Conservation (phyloP, 495 filamentous ascomycete species). For the Aspergillus sclerotioniger region DNA sequence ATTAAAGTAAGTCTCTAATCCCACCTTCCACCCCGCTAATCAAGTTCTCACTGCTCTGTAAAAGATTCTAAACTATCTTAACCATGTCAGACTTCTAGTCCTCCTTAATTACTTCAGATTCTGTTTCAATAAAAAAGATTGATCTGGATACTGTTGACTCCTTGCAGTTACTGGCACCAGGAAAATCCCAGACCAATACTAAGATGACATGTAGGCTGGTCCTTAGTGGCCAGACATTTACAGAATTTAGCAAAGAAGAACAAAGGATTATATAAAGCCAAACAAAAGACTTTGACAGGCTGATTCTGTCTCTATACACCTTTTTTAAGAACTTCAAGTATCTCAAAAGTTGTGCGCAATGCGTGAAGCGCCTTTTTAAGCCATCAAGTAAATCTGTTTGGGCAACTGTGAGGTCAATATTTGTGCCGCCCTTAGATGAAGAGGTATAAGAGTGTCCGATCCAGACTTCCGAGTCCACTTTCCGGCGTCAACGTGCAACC, state of each 20-base stretch:
- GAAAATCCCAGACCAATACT: conserved; percentile 19
- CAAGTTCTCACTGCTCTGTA: not conserved
- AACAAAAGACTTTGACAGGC: conserved; percentile 19
- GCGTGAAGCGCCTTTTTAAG: conserved; percentile 27
- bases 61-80: conserved; percentile 6
- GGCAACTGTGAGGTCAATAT: conserved; percentile 13
- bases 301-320: conserved; percentile 33
- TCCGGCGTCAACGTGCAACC: conserved; percentile 8
- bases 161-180: conserved; percentile 17
- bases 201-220: conserved; percentile 11
- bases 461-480: conserved; percentile 27
- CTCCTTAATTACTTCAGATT: conserved; percentile 2
- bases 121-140: not conserved
- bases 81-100: conserved; percentile 9
- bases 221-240: conserved; percentile 24
- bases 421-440: conserved; percentile 6
- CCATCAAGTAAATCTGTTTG: conserved; percentile 9
- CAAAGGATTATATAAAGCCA: conserved; percentile 20
- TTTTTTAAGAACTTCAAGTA: conserved; percentile 40
- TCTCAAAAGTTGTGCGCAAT: conserved; percentile 25
- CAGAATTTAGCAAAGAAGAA: conserved; percentile 25
- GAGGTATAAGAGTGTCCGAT: conserved; percentile 14
- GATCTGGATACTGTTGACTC: conserved; percentile 8
- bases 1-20: conserved; percentile 14
- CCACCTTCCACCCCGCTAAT: not conserved